These are phyloP conservation scores for Sphagnum magellanicum DNA, from an alignment of 228 moss, liverwort and hornwort species.

Conservation along the genomic window DNA sequence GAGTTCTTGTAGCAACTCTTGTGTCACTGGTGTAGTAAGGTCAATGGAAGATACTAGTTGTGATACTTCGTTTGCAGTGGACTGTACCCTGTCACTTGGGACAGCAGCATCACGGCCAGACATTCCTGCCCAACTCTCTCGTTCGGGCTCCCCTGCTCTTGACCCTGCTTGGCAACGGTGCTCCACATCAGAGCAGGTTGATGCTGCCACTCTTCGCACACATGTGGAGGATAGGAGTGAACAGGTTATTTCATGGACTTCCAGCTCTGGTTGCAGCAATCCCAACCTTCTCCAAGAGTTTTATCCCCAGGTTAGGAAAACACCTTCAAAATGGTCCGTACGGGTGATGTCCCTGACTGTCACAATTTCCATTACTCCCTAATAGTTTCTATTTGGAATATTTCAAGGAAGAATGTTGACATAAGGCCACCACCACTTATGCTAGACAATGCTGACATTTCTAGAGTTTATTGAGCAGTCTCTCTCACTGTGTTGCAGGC, in stretches of 20 bases:
- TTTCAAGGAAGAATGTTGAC: too few relatives aligned
- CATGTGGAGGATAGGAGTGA: slow-evolving; percentile 24
- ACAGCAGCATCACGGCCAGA: slow-evolving; percentile 34
- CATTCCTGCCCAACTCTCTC: slow-evolving; percentile 49
- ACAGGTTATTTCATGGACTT: slow-evolving; percentile 43
- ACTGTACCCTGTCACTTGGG: slow-evolving; percentile 65
- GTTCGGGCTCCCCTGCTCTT: slow-evolving; percentile 49
- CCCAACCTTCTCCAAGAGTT: slow-evolving; percentile 25
- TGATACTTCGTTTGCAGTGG: slow-evolving; percentile 44
- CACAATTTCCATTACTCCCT: too few relatives aligned
- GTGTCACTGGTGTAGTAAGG: slow-evolving; percentile 1
- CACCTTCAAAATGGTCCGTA: not conserved
- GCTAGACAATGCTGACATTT: too few relatives aligned
- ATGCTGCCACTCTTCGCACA: slow-evolving; percentile 20
- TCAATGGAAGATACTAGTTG: slow-evolving; percentile 44
- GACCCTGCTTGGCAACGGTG: slow-evolving; percentile 35
- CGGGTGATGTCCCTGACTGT: too few relatives aligned
- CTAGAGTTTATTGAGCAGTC: too few relatives aligned
- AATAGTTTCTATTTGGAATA: too few relatives aligned
- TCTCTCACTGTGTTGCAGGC: slow-evolving; percentile 13
- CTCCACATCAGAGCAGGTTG: slow-evolving; percentile 33
- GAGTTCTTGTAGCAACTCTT: slow-evolving; percentile 14
- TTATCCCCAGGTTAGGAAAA: slow-evolving; percentile 22
- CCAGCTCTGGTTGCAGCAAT: slow-evolving; percentile 38
- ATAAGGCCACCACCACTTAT: too few relatives aligned